Evolutionary conservation across 768 basidiomycete species (phyloP).

Genomic region (Russula earlei): DNA sequence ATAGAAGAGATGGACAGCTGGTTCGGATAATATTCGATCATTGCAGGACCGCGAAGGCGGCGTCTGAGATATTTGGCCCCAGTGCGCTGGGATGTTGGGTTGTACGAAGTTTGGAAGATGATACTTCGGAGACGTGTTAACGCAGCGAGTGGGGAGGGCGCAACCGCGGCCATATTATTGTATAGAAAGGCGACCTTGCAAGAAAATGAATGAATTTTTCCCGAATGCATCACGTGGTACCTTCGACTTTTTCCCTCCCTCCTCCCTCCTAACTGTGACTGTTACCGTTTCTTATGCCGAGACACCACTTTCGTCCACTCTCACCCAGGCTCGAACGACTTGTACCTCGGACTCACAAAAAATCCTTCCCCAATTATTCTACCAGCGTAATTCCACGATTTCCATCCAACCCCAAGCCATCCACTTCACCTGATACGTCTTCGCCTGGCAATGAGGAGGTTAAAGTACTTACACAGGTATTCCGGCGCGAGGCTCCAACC

Average conservation of each 20-base stretch:
- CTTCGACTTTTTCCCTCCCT: too few species aligned
- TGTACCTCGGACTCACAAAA: background rate
- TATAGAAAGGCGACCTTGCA: background rate
- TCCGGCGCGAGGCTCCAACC: slow-evolving; percentile 8
- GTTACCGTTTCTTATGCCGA: slow-evolving; percentile 8
- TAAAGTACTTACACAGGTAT: background rate
- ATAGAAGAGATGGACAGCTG: slow-evolving; percentile 46
- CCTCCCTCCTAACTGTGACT: too few species aligned
- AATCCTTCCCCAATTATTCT: background rate
- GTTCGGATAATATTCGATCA: slow-evolving; percentile 75
- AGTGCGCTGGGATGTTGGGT: slow-evolving; percentile 70
- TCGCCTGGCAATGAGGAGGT: too few species aligned
- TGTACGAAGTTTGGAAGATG: slow-evolving; percentile 84
- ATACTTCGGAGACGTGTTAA: slow-evolving; percentile 55
- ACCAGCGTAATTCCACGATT: background rate
- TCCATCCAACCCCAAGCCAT: background rate
- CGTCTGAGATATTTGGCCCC: slow-evolving; percentile 88
- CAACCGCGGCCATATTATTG: slow-evolving; percentile 29
- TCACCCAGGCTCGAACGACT: background rate
- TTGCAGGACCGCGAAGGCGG: slow-evolving; percentile 75
- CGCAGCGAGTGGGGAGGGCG: slow-evolving; percentile 45
- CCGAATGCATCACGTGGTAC: too few species aligned
- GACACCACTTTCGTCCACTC: background rate
- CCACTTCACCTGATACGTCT: background rate
- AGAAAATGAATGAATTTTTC: too few species aligned